A percentile compares a stretch with the other conserved stretches of the same genome.
phyloP scores from a whole-genome alignment of 306 rosid genomes.

The Geum urbanum region DNA sequence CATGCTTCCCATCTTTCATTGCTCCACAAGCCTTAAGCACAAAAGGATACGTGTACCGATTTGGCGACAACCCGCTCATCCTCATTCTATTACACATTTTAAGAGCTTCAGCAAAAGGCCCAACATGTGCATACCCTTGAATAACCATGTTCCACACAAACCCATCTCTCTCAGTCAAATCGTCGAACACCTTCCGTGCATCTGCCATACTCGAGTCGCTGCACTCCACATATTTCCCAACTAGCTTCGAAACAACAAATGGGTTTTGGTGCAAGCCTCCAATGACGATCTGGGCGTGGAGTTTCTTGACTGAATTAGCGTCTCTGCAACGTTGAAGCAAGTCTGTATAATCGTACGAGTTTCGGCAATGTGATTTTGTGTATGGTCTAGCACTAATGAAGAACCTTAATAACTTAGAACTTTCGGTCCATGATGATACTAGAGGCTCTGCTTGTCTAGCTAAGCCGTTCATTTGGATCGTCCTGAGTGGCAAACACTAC shows the following conservation, averaged over 20 bases:
- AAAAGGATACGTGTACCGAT: slow-evolving; percentile 61
- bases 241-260: slow-evolving; percentile 50
- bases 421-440: slow-evolving; percentile 21
- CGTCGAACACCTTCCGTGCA: slow-evolving; percentile 71
- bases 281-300: slow-evolving; percentile 59
- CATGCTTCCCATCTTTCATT: slow-evolving; percentile 39
- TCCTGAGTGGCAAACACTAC: slow-evolving; percentile 3
- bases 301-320: slow-evolving; percentile 27
- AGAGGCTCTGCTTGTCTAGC: slow-evolving; percentile 27
- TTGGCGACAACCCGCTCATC: slow-evolving; percentile 33
- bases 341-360: slow-evolving; percentile 38
- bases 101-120: slow-evolving; percentile 55
- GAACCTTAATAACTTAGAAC: slow-evolving; percentile 9
- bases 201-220: slow-evolving; percentile 23
- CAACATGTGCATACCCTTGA: slow-evolving; percentile 61
- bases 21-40: slow-evolving; percentile 73
- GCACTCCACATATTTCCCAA: slow-evolving; percentile 39
- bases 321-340: slow-evolving; percentile 41
- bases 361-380: slow-evolving; percentile 20
- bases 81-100: slow-evolving; percentile 48
- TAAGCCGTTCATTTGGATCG: slow-evolving; percentile 30
- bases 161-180: slow-evolving; percentile 60
- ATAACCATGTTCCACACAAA: slow-evolving; percentile 68
- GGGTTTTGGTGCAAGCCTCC: slow-evolving; percentile 52
- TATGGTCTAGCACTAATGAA: slow-evolving; percentile 4